phyloP scores from a whole-genome alignment of 495 filamentous ascomycete genomes.

The Xylaria longipes region DNA sequence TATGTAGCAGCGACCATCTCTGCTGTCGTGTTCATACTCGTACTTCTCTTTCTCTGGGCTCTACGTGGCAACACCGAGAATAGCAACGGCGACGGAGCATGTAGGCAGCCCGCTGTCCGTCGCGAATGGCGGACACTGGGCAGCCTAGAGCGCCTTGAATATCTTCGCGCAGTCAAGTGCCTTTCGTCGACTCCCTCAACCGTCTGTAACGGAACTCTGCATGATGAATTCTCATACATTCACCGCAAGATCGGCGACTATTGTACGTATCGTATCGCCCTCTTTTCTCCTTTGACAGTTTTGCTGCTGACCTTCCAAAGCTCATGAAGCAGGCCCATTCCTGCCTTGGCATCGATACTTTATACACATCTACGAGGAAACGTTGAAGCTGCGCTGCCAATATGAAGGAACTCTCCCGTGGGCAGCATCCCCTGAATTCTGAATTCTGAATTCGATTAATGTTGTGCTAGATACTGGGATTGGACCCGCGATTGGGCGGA shows the following conservation, averaged over 20 bases:
- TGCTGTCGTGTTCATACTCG: background rate
- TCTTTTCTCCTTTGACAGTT: too few species aligned
- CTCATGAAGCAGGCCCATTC: constrained; percentile 45
- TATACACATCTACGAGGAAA: constrained; percentile 65
- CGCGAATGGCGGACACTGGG: constrained; percentile 12
- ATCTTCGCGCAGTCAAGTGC: constrained; percentile 12
- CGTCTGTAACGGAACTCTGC: constrained; percentile 4
- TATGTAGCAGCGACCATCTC: background rate
- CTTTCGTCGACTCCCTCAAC: constrained; percentile 8
- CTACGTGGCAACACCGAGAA: background rate
- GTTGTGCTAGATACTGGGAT: background rate
- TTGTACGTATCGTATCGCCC: background rate
- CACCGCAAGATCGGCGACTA: constrained; percentile 5
- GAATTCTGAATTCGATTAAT: background rate
- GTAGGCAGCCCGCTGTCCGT: constrained; percentile 2
- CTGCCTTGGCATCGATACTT: constrained; percentile 75
- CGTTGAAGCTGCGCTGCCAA: constrained; percentile 58
- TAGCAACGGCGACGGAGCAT: background rate
- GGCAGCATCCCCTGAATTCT: background rate
- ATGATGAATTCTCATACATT: constrained; percentile 12
- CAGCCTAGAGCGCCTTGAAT: constrained; percentile 5
- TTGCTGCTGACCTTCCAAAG: background rate
- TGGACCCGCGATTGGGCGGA: constrained; percentile 1
- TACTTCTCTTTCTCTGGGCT: background rate
- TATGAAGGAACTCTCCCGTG: constrained; percentile 13